These are phyloP conservation scores for Zopfia rhizophila DNA, from an alignment of 2,329 filamentous ascomycete genomes.

Conservation along the genomic window DNA sequence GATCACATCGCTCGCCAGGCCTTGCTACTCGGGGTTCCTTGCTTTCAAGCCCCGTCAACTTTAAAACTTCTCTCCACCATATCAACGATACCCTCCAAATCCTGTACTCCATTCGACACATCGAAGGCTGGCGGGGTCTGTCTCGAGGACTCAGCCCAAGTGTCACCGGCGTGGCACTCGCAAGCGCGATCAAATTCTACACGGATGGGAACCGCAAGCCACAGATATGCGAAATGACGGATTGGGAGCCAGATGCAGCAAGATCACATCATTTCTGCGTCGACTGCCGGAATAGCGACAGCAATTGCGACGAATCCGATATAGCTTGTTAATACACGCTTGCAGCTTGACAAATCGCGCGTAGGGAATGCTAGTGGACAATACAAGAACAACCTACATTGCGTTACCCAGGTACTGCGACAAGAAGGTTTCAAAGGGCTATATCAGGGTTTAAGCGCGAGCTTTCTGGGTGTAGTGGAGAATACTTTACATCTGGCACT, in stretches of 20 bases:
- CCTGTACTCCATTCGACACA: constrained; percentile 48
- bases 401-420: constrained; percentile 13
- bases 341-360: constrained; percentile 22
- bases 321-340: constrained; percentile 45
- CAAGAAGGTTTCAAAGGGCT: constrained; percentile 23
- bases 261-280: constrained; percentile 47
- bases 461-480: constrained; percentile 50
- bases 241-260: constrained; percentile 42
- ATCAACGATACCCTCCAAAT: constrained; percentile 48
- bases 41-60: too few relatives aligned
- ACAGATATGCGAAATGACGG: constrained; percentile 35
- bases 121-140: constrained; percentile 51
- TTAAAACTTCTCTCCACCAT: constrained; percentile 15
- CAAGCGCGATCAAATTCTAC: constrained; percentile 53
- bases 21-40: too few relatives aligned
- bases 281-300: constrained; percentile 48
- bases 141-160: constrained; percentile 52
- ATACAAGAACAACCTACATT: constrained; percentile 23
- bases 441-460: constrained; percentile 26
- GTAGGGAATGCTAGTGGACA: constrained; percentile 7
- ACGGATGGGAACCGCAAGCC: constrained; percentile 53
- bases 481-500: constrained; percentile 49
- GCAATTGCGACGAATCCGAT: constrained; percentile 52
- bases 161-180: constrained; percentile 52
- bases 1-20: too few relatives aligned